Evolutionary conservation across 306 rosid species (phyloP).

Genomic region (Trifolium subterraneum): DNA sequence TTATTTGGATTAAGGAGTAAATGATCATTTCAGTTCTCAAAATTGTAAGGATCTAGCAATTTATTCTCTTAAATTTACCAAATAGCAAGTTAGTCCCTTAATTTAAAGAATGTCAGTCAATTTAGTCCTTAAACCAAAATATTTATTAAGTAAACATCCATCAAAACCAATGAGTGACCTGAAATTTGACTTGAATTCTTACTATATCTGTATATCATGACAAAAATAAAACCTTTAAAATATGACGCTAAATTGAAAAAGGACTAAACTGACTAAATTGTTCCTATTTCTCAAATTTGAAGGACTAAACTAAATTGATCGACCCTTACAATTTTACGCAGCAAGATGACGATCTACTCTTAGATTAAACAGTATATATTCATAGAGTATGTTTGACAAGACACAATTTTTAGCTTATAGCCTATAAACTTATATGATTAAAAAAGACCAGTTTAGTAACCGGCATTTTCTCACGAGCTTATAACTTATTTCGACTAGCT

Average conservation of each 20-base stretch:
- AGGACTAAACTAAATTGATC: not conserved
- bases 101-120: not conserved
- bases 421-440: too few species aligned
- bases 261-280: not conserved
- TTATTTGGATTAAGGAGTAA: slow-evolving; percentile 3
- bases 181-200: not conserved
- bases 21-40: not conserved
- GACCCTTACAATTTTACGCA: not conserved
- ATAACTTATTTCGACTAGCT: too few species aligned
- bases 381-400: too few species aligned
- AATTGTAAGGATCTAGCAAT: not conserved
- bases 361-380: not conserved
- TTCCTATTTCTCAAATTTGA: not conserved
- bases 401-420: too few species aligned
- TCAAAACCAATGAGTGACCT: not conserved
- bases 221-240: not conserved
- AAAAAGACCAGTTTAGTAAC: too few species aligned
- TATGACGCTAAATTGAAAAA: not conserved
- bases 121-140: not conserved
- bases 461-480: too few species aligned
- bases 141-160: not conserved
- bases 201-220: not conserved
- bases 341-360: too few species aligned
- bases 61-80: not conserved
- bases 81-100: not conserved